phyloP scores from a whole-genome alignment of 1,139 yeast genomes.

The Fermentozyma sake region DNA sequence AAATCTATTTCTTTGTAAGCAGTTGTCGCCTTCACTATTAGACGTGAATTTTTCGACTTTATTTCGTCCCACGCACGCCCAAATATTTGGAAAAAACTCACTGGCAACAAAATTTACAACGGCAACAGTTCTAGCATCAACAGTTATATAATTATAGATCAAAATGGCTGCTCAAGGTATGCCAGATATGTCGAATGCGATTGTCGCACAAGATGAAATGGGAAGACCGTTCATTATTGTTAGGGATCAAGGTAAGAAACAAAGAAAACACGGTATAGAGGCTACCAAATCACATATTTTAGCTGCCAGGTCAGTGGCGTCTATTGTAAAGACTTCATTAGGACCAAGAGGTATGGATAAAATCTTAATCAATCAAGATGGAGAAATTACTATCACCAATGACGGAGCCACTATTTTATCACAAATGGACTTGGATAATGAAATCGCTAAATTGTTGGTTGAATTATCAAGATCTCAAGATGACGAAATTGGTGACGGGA shows the following conservation, averaged over 20 bases:
- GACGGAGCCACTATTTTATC: slow-evolving; percentile 97
- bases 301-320: slow-evolving; percentile 94
- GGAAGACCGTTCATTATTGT: slow-evolving; percentile 98
- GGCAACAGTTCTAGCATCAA: too few relatives aligned
- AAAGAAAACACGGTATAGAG: slow-evolving; percentile 88
- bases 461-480: slow-evolving; percentile 95
- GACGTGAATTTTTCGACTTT: too few relatives aligned
- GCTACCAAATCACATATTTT: slow-evolving; percentile 93
- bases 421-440: slow-evolving; percentile 94
- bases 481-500: slow-evolving; percentile 98
- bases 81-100: background rate
- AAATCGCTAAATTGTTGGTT: slow-evolving; percentile 91
- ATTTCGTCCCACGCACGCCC: background rate
- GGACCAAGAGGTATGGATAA: slow-evolving; percentile 99
- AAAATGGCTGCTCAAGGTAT: slow-evolving; percentile 45
- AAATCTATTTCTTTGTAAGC: too few relatives aligned
- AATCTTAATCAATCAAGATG: slow-evolving; percentile 87
- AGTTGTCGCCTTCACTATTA: too few relatives aligned
- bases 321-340: slow-evolving; percentile 84
- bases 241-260: slow-evolving; percentile 92
- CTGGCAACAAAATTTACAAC: too few relatives aligned
- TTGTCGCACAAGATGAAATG: slow-evolving; percentile 98
- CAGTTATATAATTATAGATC: too few relatives aligned
- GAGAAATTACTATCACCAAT: slow-evolving; percentile 95
- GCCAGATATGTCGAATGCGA: slow-evolving; percentile 97